Percentiles rank a stretch among this genome's conserved stretches.
Evolutionary conservation across 352 stramenopile genomes (phyloP).

Genomic region (Phytophthora hibernalis): DNA sequence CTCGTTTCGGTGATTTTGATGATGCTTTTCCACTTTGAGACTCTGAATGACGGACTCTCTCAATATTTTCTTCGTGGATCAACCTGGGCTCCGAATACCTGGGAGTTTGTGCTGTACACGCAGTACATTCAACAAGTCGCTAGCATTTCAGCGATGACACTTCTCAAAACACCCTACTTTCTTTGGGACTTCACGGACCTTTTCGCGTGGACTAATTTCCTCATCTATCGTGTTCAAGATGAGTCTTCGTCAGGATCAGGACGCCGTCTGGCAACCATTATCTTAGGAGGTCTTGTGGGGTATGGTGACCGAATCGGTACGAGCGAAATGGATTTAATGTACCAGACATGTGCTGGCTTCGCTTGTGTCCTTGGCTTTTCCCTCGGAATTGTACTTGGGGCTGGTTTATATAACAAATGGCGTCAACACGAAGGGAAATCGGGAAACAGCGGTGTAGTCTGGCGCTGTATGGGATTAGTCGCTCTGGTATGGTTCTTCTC

Average conservation of each 20-base stretch:
- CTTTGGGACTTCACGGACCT: slow-evolving; percentile 68
- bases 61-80: slow-evolving; percentile 12
- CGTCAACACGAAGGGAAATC: neutral
- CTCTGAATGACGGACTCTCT: slow-evolving; percentile 39
- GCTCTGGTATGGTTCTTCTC: slow-evolving; percentile 63
- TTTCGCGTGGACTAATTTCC: slow-evolving; percentile 68
- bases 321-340: slow-evolving; percentile 46
- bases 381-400: slow-evolving; percentile 38
- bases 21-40: slow-evolving; percentile 54
- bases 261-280: slow-evolving; percentile 51
- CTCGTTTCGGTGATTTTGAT: slow-evolving; percentile 56
- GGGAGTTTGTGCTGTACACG: slow-evolving; percentile 62
- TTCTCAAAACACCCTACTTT: slow-evolving; percentile 63
- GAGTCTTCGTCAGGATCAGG: slow-evolving; percentile 16
- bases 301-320: slow-evolving; percentile 60
- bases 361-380: slow-evolving; percentile 44
- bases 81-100: slow-evolving; percentile 62
- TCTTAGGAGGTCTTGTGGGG: slow-evolving; percentile 54
- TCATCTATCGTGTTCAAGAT: slow-evolving; percentile 29
- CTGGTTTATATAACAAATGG: slow-evolving; percentile 13
- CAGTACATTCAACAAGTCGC: slow-evolving; percentile 66
- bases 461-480: slow-evolving; percentile 53
- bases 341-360: slow-evolving; percentile 37
- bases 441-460: slow-evolving; percentile 40
- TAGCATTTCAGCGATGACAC: slow-evolving; percentile 55